phyloP scores from a whole-genome alignment of 2,329 filamentous ascomycete genomes.

The Coccinonectria pachysandricola region DNA sequence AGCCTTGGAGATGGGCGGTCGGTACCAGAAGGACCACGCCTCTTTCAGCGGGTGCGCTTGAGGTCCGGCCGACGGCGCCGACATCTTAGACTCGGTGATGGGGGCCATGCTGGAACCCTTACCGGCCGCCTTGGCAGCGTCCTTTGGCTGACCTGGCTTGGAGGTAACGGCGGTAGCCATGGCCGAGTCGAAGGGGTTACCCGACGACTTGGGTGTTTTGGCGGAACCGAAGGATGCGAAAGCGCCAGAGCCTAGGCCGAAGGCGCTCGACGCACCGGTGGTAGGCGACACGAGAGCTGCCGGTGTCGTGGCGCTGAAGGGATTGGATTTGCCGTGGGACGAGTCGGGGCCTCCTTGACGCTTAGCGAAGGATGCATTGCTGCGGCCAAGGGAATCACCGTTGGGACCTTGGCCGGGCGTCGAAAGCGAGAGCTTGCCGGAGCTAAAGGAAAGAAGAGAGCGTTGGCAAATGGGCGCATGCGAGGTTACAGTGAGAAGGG shows the following conservation, averaged over 20 bases:
- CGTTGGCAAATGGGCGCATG: conserved; percentile 9
- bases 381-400: conserved; percentile 49
- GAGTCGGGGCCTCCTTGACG: conserved; percentile 57
- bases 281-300: conserved; percentile 33
- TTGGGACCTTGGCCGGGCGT: conserved; percentile 51
- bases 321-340: conserved; percentile 67
- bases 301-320: conserved; percentile 64
- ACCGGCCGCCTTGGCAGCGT: conserved; percentile 19
- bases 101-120: conserved; percentile 31
- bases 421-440: conserved; percentile 83
- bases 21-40: conserved; percentile 95
- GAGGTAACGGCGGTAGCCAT: conserved; percentile 37
- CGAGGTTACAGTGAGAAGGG: conserved; percentile 1
- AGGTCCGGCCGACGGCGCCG: conserved; percentile 28
- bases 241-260: conserved; percentile 86
- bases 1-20: conserved; percentile 91
- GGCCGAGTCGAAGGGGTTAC: conserved; percentile 68
- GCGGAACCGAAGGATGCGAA: conserved; percentile 79
- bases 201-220: conserved; percentile 81
- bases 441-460: conserved; percentile 35
- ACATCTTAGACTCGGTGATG: conserved; percentile 31
- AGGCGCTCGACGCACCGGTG: conserved; percentile 71
- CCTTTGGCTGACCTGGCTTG: conserved; percentile 23
- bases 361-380: conserved; percentile 55
- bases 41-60: conserved; percentile 57